phyloP scores from a whole-genome alignment of 2,329 filamentous ascomycete genomes.

The Beauveria sp. region DNA sequence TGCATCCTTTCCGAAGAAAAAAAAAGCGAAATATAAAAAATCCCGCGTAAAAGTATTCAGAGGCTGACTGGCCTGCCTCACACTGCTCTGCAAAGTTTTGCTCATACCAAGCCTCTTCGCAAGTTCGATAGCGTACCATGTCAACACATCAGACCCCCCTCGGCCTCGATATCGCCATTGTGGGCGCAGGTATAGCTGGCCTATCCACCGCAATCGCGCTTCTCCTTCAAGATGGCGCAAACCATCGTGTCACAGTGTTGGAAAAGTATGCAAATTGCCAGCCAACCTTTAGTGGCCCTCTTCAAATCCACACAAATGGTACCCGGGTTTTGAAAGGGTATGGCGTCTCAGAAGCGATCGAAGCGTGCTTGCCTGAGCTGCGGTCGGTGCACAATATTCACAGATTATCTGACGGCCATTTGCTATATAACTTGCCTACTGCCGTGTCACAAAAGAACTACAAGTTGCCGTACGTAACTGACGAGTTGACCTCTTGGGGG shows the following conservation, averaged over 20 bases:
- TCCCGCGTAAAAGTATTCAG: not conserved
- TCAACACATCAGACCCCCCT: not conserved
- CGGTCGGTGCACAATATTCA: not conserved
- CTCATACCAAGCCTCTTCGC: not conserved
- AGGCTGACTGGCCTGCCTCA: not conserved
- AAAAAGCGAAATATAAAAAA: no score
- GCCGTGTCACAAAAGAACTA: not conserved
- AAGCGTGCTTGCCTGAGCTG: not conserved
- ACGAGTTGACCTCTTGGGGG: not conserved
- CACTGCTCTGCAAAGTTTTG: not conserved
- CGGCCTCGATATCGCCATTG: not conserved
- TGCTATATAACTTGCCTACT: not conserved
- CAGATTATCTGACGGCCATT: not conserved
- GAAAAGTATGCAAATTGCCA: not conserved
- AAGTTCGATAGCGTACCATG: no score
- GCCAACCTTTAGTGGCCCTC: not conserved
- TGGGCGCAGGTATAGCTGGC: not conserved
- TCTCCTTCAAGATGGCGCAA: not conserved
- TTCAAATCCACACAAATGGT: not conserved
- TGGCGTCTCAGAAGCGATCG: not conserved
- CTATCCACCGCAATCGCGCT: not conserved
- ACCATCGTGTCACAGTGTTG: not conserved
- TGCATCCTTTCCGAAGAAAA: no score
- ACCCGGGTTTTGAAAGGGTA: not conserved
- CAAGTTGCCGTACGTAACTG: not conserved